Conservation (phyloP, 345 rosid genomes). For the Salix suchowensis region DNA sequence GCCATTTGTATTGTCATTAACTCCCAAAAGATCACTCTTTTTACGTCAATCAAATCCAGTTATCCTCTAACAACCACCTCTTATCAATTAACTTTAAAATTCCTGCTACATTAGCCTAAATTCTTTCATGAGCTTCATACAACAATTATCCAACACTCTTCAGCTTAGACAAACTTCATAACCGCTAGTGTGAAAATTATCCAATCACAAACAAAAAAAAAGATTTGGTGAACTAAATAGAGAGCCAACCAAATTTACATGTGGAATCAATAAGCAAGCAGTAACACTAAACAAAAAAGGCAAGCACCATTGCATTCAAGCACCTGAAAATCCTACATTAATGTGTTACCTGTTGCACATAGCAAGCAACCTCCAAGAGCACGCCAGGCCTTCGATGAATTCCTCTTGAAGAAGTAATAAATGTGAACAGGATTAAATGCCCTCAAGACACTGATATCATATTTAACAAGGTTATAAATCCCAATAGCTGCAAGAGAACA, state of each 20-base stretch:
- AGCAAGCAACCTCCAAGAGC: conserved; percentile 98
- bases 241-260: neutral
- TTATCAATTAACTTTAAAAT: neutral
- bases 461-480: conserved; percentile 73
- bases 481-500: conserved; percentile 92
- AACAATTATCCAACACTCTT: neutral
- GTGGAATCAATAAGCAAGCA: neutral
- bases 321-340: conserved; percentile 5
- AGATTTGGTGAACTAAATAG: neutral
- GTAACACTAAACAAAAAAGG: neutral
- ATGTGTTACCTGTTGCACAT: conserved; percentile 79
- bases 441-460: conserved; percentile 63
- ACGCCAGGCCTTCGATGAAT: conserved; percentile 81
- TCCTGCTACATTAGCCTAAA: neutral
- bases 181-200: neutral
- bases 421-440: conserved; percentile 93
- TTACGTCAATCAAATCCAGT: neutral
- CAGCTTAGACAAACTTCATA: neutral
- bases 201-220: neutral
- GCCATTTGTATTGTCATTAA: neutral
- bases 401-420: conserved; percentile 83
- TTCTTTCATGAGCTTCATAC: neutral
- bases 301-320: neutral
- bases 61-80: neutral
- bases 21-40: neutral